phyloP scores from a whole-genome alignment of 371 early-diverging fungal species.

The Umbelopsis sp. region DNA sequence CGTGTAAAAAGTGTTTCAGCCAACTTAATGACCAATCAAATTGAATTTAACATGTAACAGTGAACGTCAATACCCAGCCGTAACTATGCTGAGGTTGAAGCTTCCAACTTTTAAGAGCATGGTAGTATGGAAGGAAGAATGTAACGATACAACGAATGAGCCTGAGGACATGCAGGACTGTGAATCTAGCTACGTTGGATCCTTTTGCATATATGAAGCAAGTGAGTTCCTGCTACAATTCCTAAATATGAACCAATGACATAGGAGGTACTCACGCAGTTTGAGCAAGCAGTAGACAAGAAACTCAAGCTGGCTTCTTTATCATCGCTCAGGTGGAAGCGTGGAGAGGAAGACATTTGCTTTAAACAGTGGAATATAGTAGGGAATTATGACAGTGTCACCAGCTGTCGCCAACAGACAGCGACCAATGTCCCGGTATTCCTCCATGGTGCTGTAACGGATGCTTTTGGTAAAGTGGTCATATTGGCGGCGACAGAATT shows the following conservation, averaged over 20 bases:
- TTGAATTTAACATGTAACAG: not conserved
- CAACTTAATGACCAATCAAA: not conserved
- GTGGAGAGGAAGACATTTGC: not conserved
- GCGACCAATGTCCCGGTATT: not conserved
- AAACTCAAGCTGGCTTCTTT: not conserved
- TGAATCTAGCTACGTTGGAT: not conserved
- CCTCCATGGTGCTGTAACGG: not conserved
- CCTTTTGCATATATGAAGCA: not conserved
- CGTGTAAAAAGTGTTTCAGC: not conserved
- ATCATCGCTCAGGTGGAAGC: not conserved
- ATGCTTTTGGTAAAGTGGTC: not conserved
- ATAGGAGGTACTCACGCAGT: not conserved
- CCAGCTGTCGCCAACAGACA: not conserved
- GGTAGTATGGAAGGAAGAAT: slow-evolving; percentile 8
- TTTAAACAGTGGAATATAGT: slow-evolving; percentile 4
- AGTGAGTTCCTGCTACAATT: not conserved
- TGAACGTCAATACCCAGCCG: not conserved
- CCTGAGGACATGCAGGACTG: not conserved
- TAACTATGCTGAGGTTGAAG: not conserved
- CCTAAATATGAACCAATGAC: not conserved
- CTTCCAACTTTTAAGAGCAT: slow-evolving; percentile 1
- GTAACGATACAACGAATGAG: not conserved
- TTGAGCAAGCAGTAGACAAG: not conserved
- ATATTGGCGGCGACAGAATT: not conserved
- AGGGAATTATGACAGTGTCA: slow-evolving; percentile 6